Evolutionary conservation across 2,329 filamentous ascomycete species (phyloP), one percentile per base, ranked within the genome.

Genomic region (Nothophoma quercina): DNA sequence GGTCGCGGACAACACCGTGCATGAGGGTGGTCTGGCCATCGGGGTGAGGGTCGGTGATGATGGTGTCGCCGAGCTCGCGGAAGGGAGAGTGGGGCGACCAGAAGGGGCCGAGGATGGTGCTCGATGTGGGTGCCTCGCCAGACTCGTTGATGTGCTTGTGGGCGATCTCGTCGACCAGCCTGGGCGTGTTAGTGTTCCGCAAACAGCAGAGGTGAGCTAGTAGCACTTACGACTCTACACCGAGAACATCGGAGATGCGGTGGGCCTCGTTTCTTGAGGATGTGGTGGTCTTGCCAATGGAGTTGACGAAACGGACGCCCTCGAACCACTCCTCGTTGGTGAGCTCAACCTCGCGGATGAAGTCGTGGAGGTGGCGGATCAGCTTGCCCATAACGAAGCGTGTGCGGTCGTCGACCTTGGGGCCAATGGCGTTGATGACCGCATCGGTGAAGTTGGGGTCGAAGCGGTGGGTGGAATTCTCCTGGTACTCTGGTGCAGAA

Each of bases 381-480:
- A 91, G 75, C 22, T 83, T 79, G 55, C 79, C 74, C 66, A 92
- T 78, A 64, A 92, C 79, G 59, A 84, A 78, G 53, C 86, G 83
- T 65, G 85, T 83, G 55, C 89, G 81, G 51, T 88, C 84, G 44
- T 82, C 78, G 10, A 85, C 85, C 65, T 89, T 85, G 64, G 88
- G 86, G 45, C 88, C 85, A 80, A 91, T 91, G 64, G 86, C 82
- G 59, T 89, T 83, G 70, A 92, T 81, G 75, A 91, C 88, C 73
- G 86, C 82, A 63, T 86, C 76, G 45, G 90, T 93, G 79, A 93
- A 92, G 77, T 83, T 84, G 64, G 89, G 89, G 73, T 93, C 89
- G 78, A 90, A 91, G 62, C 77, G 75, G 65, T 73, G 68, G 34
- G 57, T 38, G 26, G 53, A 54, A 35, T 51, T 54, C 21, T 64